These are phyloP conservation scores for Gillenia trifoliata DNA, from an alignment of 306 rosid genomes.

Conservation along the genomic window DNA sequence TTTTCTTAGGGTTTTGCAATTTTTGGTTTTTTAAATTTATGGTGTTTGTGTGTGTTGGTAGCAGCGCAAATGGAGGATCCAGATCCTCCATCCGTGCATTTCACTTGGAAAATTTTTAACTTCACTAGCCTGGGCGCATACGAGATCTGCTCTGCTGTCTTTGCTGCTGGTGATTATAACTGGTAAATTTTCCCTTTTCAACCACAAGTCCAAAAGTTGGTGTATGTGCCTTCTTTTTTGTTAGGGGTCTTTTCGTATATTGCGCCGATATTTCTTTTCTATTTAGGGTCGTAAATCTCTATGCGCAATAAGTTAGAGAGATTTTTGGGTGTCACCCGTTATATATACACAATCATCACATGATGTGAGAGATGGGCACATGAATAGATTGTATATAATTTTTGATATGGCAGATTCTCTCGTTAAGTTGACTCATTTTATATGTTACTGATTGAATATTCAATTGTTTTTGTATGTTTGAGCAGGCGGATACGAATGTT, in stretches of 20 bases:
- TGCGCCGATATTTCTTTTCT: no score
- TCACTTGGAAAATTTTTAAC: slow-evolving; percentile 67
- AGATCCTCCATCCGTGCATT: slow-evolving; percentile 53
- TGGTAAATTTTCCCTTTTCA: slow-evolving; percentile 34
- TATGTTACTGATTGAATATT: not conserved
- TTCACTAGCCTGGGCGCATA: slow-evolving; percentile 48
- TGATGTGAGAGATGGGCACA: no score
- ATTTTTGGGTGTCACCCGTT: no score
- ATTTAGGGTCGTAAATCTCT: no score
- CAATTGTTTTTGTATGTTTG: slow-evolving; percentile 18
- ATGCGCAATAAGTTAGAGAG: no score
- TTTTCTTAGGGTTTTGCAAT: not conserved
- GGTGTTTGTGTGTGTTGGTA: slow-evolving; percentile 15
- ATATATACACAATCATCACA: no score
- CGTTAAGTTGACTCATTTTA: not conserved
- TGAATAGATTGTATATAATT: no score
- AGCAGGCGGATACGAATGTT: slow-evolving; percentile 56
- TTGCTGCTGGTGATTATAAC: slow-evolving; percentile 48
- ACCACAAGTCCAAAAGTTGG: not conserved
- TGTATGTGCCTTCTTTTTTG: no score
- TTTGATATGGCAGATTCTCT: not conserved
- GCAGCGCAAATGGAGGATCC: slow-evolving; percentile 36
- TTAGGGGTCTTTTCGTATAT: no score
- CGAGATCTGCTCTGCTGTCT: slow-evolving; percentile 53
- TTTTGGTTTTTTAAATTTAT: slow-evolving; percentile 3